Base-by-base conservation (phyloP, 2,329 filamentous ascomycete genomes). In the Huntiella savannae region DNA sequence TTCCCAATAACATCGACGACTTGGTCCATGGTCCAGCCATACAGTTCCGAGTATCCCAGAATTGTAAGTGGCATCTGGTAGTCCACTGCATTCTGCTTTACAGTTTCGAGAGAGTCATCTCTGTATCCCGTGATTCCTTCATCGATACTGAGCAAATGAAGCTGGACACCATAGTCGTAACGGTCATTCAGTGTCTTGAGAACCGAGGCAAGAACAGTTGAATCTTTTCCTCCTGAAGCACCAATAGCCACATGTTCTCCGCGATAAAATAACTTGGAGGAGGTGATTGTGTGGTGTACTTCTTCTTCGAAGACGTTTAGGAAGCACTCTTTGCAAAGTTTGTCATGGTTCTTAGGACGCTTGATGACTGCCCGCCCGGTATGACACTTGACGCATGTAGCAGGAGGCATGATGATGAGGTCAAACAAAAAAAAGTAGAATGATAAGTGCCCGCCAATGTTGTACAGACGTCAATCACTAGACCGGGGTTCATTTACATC, bases 1-100 rank as follows among this genome's bases (percentile, higher is more conserved):
- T 95, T 96, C 11, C 91, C 91, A 43, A 98, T 82, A 41, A 88
- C 84, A 56, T 87, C 82, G 3, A 98, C 92, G 7, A 98, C 91
- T 58, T 96, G 85, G 57, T 98, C 91, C 91, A 98, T 98, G 1
- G 87, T 95, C 91, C 91, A 98, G 6, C 88, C 91, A 59, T 98
- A 98, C 7, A 98, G 68, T 56, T 95, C 82, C 46, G 79, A 80
- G 56, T 98, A 98, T 43, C 88, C 86, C 43, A 98, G 76, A 47
- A 98, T 93, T 55, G 85, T 83, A 42, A 98, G 66, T 0, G 82
- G 77, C 80, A 98, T 92, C 1, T 80, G 77, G 62, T 96, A 95
- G 61, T 96, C 86, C 10, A 73, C 61, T 0, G 87, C 83, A 61
- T 98, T 96, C 50, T 88, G 71, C 69, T 95, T 95, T 40, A 98